phyloP scores from a whole-genome alignment of 1,139 yeast species.

The Geotrichum cucujoidarum region DNA sequence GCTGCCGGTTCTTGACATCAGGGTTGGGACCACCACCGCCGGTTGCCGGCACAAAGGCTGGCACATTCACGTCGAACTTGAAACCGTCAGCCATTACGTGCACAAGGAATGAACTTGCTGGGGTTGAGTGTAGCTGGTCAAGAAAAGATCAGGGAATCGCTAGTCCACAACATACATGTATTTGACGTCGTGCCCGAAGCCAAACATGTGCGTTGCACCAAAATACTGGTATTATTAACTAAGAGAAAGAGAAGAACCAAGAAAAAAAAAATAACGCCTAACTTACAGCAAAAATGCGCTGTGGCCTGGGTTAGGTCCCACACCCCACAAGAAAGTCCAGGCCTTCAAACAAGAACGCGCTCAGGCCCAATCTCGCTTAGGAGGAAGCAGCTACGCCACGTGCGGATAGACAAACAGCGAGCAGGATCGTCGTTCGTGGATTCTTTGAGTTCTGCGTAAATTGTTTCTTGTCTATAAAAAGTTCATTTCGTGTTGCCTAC shows the following conservation, averaged over 20 bases:
- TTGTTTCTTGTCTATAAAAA: not conserved
- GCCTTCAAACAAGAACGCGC: too few species aligned
- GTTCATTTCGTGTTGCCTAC: not conserved
- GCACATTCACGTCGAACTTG: constrained; percentile 12
- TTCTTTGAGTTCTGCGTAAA: not conserved
- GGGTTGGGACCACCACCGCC: not conserved
- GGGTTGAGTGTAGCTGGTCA: not conserved
- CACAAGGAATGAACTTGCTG: not conserved
- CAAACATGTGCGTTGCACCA: too few species aligned
- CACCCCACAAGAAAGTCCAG: too few species aligned
- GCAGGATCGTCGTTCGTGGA: too few species aligned
- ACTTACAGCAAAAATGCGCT: too few species aligned
- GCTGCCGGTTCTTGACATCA: constrained; percentile 2
- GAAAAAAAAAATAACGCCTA: too few species aligned
- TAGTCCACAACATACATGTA: not conserved
- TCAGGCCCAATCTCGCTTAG: too few species aligned
- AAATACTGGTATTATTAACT: too few species aligned
- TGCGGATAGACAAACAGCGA: too few species aligned
- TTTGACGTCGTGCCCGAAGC: not conserved
- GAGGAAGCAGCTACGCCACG: too few species aligned
- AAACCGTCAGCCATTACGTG: constrained; percentile 8
- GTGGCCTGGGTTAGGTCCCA: too few species aligned
- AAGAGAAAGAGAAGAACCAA: not conserved
- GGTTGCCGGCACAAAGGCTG: constrained; percentile 16
- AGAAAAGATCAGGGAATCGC: not conserved